Evolutionary conservation across 2,329 filamentous ascomycete species (phyloP).

Genomic region (Talaromyces verruculosus): DNA sequence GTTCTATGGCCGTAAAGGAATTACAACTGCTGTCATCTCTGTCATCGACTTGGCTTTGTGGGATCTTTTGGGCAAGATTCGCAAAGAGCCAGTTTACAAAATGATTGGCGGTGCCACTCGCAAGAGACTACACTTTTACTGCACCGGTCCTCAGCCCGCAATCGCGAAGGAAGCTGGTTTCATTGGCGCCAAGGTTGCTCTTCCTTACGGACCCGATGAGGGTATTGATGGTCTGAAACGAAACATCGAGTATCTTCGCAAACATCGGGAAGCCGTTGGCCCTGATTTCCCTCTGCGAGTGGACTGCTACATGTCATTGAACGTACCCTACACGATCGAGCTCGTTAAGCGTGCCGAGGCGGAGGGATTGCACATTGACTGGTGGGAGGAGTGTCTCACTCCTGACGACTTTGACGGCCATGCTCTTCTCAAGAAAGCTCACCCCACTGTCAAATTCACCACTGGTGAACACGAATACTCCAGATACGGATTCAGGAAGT

Average conservation of each 20-base stretch:
- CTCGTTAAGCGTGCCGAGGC: constrained; percentile 79
- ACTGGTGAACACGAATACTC: constrained; percentile 96
- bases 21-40: constrained; percentile 86
- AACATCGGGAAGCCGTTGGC: constrained; percentile 80
- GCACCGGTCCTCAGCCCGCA: constrained; percentile 81
- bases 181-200: constrained; percentile 83
- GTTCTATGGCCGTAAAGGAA: constrained; percentile 94
- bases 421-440: constrained; percentile 82
- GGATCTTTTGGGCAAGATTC: constrained; percentile 88
- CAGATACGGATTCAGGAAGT: constrained; percentile 89
- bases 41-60: constrained; percentile 91
- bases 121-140: constrained; percentile 85
- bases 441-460: constrained; percentile 88
- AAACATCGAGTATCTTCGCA: constrained; percentile 84
- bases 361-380: constrained; percentile 83
- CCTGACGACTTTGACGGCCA: constrained; percentile 93
- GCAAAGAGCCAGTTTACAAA: constrained; percentile 91
- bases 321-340: constrained; percentile 89
- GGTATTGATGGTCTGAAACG: constrained; percentile 78
- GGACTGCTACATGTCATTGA: constrained; percentile 96
- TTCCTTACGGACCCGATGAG: constrained; percentile 87
- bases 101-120: constrained; percentile 89
- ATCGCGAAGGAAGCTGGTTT: constrained; percentile 85
- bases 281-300: constrained; percentile 92
- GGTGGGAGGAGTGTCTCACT: constrained; percentile 93